Conservation (phyloP, 169 alveolate species). For the Theileria orientalis region DNA sequence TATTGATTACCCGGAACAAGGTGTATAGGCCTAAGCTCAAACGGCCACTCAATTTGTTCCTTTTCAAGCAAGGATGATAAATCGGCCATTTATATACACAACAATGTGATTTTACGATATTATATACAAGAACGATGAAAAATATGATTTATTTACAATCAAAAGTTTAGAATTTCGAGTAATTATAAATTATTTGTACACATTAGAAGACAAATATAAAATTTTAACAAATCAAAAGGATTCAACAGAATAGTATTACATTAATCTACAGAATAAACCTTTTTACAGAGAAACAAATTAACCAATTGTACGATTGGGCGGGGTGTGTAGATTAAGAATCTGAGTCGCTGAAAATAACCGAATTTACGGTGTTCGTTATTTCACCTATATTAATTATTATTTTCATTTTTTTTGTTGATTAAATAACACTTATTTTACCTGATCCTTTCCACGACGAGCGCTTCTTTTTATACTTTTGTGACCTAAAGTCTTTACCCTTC, state of each 20-base stretch:
- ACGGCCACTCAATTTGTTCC: constrained; percentile 21
- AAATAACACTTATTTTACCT: constrained; percentile 58
- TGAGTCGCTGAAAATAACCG: constrained; percentile 55
- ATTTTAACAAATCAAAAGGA: no score
- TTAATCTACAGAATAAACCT: no score
- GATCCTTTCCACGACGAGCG: constrained; percentile 81
- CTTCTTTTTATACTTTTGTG: constrained; percentile 79
- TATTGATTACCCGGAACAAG: constrained; percentile 5
- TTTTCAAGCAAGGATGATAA: constrained; percentile 2
- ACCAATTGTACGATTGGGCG: no score
- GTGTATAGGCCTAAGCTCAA: constrained; percentile 1
- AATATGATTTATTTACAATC: no score
- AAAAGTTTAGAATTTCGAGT: no score
- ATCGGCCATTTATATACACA: background rate
- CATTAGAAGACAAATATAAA: no score
- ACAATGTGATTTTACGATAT: no score
- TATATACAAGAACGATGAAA: no score
- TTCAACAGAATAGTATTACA: no score
- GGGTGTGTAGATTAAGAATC: constrained; percentile 8
- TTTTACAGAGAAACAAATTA: no score
- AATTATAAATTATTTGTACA: no score
- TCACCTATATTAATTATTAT: constrained; percentile 27
- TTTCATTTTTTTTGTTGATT: background rate
- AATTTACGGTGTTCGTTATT: constrained; percentile 45
- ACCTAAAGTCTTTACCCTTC: constrained; percentile 78